These are phyloP conservation scores for Ballota nigra DNA, from an alignment of 257 asterid species.

Conservation along the genomic window DNA sequence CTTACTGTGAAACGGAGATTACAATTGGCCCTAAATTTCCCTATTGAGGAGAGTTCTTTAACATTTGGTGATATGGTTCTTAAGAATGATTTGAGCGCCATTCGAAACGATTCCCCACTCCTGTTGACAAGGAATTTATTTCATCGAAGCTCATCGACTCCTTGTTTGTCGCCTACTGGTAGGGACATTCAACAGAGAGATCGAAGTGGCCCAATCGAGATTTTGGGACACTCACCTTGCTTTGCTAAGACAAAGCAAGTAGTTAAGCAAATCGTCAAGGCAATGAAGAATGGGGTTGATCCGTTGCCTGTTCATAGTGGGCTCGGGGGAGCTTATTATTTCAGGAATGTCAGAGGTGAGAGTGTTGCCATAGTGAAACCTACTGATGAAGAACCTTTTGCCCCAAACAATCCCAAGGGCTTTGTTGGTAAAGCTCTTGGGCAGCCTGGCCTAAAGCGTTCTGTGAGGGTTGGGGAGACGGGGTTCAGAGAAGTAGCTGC, in stretches of 20 bases:
- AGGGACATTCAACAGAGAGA: constrained; percentile 78
- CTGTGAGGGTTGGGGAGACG: constrained; percentile 92
- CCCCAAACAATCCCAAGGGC: constrained; percentile 96
- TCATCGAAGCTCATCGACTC: constrained; percentile 96
- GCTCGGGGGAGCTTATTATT: constrained; percentile 94
- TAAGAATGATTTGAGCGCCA: constrained; percentile 84
- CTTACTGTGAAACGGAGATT: constrained; percentile 90
- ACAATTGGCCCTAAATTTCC: constrained; percentile 81
- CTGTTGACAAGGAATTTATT: constrained; percentile 71
- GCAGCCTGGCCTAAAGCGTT: constrained; percentile 83
- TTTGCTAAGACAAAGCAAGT: constrained; percentile 55
- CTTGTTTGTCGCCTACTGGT: constrained; percentile 95
- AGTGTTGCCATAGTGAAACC: constrained; percentile 96
- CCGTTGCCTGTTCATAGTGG: constrained; percentile 81
- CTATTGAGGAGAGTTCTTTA: constrained; percentile 83
- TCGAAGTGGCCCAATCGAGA: constrained; percentile 81
- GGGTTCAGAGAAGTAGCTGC: constrained; percentile 99
- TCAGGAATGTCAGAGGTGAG: constrained; percentile 79
- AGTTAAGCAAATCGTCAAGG: constrained; percentile 79
- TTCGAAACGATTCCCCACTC: constrained; percentile 83
- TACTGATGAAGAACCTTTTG: constrained; percentile 96
- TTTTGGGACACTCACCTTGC: constrained; percentile 63
- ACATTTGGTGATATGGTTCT: constrained; percentile 92
- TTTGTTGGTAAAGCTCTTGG: constrained; percentile 93
- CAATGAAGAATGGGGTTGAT: constrained; percentile 69